Percentiles rank a stretch among this genome's conserved stretches.
Evolutionary conservation across 768 basidiomycete genomes (phyloP).

Genomic region (Collybia sp.): DNA sequence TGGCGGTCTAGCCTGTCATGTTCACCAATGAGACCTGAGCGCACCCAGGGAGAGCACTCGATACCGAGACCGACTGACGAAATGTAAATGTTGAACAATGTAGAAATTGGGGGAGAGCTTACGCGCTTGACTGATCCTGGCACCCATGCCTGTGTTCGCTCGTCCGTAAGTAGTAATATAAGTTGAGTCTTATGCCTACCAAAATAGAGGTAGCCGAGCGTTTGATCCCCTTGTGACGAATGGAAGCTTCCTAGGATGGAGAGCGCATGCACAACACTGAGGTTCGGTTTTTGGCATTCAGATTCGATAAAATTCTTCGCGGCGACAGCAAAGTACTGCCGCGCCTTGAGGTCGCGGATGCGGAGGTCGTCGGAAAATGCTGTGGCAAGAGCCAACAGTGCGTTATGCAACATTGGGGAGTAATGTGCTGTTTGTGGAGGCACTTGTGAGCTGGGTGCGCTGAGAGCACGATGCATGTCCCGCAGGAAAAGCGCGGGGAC

Average conservation of each 20-base stretch:
- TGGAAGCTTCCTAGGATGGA: conserved; percentile 40
- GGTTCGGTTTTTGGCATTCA: conserved; percentile 40
- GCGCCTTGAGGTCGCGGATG: conserved; percentile 35
- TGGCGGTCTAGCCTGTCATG: conserved; percentile 53
- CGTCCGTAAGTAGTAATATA: conserved; percentile 3
- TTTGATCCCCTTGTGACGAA: conserved; percentile 42
- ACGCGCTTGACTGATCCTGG: conserved; percentile 57
- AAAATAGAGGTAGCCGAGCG: conserved; percentile 42
- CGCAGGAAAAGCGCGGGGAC: conserved; percentile 44
- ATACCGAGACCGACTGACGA: conserved; percentile 49
- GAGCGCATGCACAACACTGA: conserved; percentile 39
- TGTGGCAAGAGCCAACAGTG: conserved; percentile 43
- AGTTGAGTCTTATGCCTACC: conserved; percentile 23
- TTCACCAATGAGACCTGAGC: conserved; percentile 43
- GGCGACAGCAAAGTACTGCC: conserved; percentile 34
- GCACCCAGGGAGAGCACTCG: conserved; percentile 55
- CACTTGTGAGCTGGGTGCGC: conserved; percentile 27
- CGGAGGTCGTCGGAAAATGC: conserved; percentile 40
- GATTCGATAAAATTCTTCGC: conserved; percentile 43
- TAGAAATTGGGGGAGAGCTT: conserved; percentile 19
- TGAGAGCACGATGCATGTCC: conserved; percentile 40
- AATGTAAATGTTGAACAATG: background rate
- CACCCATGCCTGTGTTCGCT: conserved; percentile 43
- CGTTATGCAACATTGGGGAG: conserved; percentile 71
- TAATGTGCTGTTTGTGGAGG: conserved; percentile 52